Conservation (phyloP, 1,284 basidiomycete genomes). For the Cerioporus squamosus region DNA sequence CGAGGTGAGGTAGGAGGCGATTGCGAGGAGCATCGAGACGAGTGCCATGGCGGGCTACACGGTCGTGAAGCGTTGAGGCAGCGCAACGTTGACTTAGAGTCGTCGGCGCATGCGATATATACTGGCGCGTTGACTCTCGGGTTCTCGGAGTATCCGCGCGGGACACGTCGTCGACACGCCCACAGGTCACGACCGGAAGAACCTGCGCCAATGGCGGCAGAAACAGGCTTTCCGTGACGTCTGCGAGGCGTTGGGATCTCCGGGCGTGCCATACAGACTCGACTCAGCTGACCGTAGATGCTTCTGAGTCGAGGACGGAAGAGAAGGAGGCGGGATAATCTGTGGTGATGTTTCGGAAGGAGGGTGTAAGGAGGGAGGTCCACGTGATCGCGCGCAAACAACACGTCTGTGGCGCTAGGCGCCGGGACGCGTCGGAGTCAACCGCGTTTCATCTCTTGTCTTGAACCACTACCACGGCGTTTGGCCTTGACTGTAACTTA, state of each 20-base stretch:
- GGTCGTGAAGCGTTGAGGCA: not conserved
- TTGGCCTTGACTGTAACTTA: not conserved
- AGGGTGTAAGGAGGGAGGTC: not conserved
- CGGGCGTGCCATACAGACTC: not conserved
- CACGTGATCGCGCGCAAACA: slow-evolving; percentile 31
- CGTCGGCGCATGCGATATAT: slow-evolving; percentile 10
- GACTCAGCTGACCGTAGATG: slow-evolving; percentile 16
- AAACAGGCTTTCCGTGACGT: slow-evolving; percentile 11
- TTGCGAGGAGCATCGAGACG: slow-evolving; percentile 21
- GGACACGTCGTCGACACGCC: slow-evolving; percentile 21
- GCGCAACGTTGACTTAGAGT: not conserved
- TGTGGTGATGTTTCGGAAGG: slow-evolving; percentile 34
- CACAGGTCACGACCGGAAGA: slow-evolving; percentile 13
- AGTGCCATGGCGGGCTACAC: slow-evolving; percentile 17
- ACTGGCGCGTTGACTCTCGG: not conserved
- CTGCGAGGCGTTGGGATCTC: slow-evolving; percentile 3
- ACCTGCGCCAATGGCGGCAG: slow-evolving; percentile 10
- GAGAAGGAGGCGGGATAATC: slow-evolving; percentile 30
- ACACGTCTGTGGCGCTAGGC: slow-evolving; percentile 29
- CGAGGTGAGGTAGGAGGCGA: slow-evolving; percentile 27
- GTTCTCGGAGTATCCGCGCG: slow-evolving; percentile 20
- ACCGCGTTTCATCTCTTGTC: slow-evolving; percentile 5
- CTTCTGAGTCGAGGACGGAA: slow-evolving; percentile 6
- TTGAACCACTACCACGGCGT: slow-evolving; percentile 4
- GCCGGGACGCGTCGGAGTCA: not conserved